Base-by-base conservation (phyloP, 257 asterid genomes). In the Galeopsis tetrahit region DNA sequence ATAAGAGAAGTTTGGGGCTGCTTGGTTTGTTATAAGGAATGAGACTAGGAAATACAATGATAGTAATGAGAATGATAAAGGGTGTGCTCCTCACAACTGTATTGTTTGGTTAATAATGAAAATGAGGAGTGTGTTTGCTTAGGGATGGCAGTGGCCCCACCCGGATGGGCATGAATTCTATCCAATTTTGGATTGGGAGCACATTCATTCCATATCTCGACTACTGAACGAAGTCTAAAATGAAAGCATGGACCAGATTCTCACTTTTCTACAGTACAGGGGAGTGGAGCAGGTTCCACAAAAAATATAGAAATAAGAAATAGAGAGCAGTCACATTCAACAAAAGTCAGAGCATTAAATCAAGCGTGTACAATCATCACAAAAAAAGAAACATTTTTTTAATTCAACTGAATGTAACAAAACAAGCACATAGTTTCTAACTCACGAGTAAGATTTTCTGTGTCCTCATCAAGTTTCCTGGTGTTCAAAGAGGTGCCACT, bases 381-480 rank as follows among this genome's bases (percentile, higher is more conserved):
- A 48, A 31, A 44, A 2, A 17, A 6, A 10, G n/a, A 62, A 39
- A 3, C 17, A 17, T 9, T 6, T 28, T 64, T 57, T 15, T 53
- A 44, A 3, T 39, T 63, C 53, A 40, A 48, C 33, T 57, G 38
- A 59, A 17, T 58, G 48, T 51, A 62, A 75, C 3, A 36, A 49
- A 74, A 15, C 40, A 70, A 51, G 66, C 60, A 59, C 53, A 70
- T 44, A 6, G 71, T 67, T 75, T 78, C 51, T n/a, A 66, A 89
- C 98, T 86, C 74, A 93, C 98, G 98, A 32, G 98, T 4, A 75
- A 93, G 84, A 78, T 86, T 93, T 77, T 93, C 98, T 5, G 98
- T 85, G 72, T 93, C 98, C 53, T 93, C 98, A 68, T 93, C 97
- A 77, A 93, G 95, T 78, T 90, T 93, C 81, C 97, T 85, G 67